Base-by-base conservation (phyloP, 2,329 filamentous ascomycete species). In the Alternaria rosae region DNA sequence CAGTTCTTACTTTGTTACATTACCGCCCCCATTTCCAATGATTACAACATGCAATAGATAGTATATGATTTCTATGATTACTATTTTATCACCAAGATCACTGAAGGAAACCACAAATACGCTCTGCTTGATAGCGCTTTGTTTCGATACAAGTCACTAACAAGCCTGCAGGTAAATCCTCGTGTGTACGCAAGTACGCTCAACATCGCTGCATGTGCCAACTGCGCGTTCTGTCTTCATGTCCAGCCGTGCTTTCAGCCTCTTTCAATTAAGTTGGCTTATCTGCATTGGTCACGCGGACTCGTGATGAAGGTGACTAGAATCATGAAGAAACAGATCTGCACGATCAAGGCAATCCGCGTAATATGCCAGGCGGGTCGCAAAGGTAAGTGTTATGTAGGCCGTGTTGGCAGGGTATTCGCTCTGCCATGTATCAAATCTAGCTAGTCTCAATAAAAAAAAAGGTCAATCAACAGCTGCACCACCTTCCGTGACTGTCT, bases 41-140 rank as follows among this genome's bases (percentile, higher is more conserved):
- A 91, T 89, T 89, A 90, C 78, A 89, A 85, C 84, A 80, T 84
- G 73, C 57, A 74, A 76, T 90, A 90, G 88, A 90, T 89, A 89
- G 87, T 89, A 89, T 80, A 82, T 88, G 87, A 89, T 72, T 81
- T 84, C 76, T 72, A 83, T 89, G 87, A 88, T 84, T 81, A 84
- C 82, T 77, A 78, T 83, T 78, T 84, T 84, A 71, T 73, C 86
- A 89, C 87, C 87, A 89, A 89, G 87, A 89, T 89, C 87, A 86
- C 87, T 89, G 87, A 89, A 86, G 85, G 79, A 73, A 60, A 57
- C 38, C 50, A 60, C 60, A 56, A 65, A 17, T 28, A 52, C 47
- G 59, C 58, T 52, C 58, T 68, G 64, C 52, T 69, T 59, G 57
- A 59, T 52, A 55, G 25, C 42, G 32, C 53, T 61, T 30, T 48